Evolutionary conservation across 805 yeast species (phyloP), one percentile per base, ranked within the genome.

Genomic region (Saturnispora quitensis): DNA sequence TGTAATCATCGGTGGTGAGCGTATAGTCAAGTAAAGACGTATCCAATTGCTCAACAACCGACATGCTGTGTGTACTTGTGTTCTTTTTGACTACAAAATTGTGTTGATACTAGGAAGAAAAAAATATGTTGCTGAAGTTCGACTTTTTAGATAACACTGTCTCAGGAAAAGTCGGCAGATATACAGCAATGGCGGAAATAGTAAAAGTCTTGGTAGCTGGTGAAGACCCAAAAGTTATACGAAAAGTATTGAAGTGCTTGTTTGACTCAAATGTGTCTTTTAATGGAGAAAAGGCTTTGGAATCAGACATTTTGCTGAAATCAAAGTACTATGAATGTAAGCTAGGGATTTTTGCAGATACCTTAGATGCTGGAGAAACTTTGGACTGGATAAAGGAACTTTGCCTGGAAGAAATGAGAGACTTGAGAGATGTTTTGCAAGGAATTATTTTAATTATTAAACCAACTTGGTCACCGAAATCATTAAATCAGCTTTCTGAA

Each of bases 1-100:
- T 65, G 64, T 83, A 86, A 58, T 85, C 90, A 52, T 81, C 85
- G 3, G 85, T 77, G 45, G 73, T 68, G 33, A 77, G 62, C 1
- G 81, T 75, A 17, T 63, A 61, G 49, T 64, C 65, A 6, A 64
- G 60, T 47, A 64, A 47, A 10, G 51, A 43, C 2, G 28, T 27
- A 8, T 46, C 49, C 36, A 36, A 17, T n/a, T 34, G 31, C 6
- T 24, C 49, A 28, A 7, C 49, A 25, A 28, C 20, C 17, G 51
- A 27, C 47, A 43, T 36, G 15, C 40, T 27, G 20, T 24, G 13
- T 10, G 34, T 33, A 17, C 12, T 18, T 10, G 9, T 18, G 42
- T 18, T 38, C 17, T 20, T 5, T 38, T 18, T 22, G 6, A 8
- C 24, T 22, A 6, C 12, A 31, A 45, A 31, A 18, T 45, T 9